Evolutionary conservation across 352 stramenopile species (phyloP).

Genomic region (Phytophthora uliginosa): DNA sequence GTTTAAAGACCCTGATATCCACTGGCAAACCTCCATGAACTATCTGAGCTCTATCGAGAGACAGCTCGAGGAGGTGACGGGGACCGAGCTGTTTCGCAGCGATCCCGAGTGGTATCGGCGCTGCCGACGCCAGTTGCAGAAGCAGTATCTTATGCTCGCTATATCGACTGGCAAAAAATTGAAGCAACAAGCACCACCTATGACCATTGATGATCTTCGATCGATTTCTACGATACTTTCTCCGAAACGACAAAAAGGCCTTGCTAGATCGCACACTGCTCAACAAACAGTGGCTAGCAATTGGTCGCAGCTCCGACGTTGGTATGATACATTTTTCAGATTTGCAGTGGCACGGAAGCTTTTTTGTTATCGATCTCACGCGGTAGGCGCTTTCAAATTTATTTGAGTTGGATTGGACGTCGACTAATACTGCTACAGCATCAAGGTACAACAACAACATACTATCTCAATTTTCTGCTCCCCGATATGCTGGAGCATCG

Average conservation of each 20-base stretch:
- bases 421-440: background rate
- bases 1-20: constrained; percentile 7
- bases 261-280: constrained; percentile 7
- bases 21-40: constrained; percentile 19
- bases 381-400: background rate
- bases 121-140: constrained; percentile 15
- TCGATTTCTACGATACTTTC: constrained; percentile 13
- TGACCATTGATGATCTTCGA: constrained; percentile 6
- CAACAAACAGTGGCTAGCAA: constrained; percentile 11
- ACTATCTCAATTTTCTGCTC: constrained; percentile 13
- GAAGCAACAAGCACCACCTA: constrained; percentile 17
- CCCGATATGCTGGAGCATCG: constrained; percentile 12
- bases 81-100: constrained; percentile 1
- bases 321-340: constrained; percentile 15
- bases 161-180: constrained; percentile 17
- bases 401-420: background rate
- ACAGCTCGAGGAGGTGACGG: constrained; percentile 3
- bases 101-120: constrained; percentile 15
- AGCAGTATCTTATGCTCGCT: constrained; percentile 5
- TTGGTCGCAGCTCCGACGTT: constrained; percentile 10
- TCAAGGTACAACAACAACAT: constrained; percentile 11
- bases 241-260: constrained; percentile 11
- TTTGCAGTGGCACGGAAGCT: constrained; percentile 10
- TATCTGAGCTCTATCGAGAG: constrained; percentile 15
- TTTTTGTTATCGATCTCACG: constrained; percentile 1